Conservation (phyloP, 352 stramenopile species). For the Plasmopara halstedii region DNA sequence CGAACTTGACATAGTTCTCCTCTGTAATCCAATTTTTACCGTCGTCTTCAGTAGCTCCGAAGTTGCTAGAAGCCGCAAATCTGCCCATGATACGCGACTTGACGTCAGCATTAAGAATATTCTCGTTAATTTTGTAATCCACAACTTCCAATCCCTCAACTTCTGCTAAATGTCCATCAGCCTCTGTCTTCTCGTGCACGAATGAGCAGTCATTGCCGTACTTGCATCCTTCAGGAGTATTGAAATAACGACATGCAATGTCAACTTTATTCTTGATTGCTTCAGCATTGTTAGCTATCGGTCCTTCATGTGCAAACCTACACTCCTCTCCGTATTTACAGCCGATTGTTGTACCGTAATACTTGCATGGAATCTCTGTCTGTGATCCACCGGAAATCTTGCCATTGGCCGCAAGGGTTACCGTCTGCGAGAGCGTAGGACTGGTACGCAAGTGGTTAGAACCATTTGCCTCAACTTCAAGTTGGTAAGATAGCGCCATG, state of each 20-base stretch:
- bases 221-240: slow-evolving; percentile 61
- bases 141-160: slow-evolving; percentile 15
- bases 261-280: slow-evolving; percentile 46
- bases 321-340: slow-evolving; percentile 78
- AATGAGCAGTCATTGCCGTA: slow-evolving; percentile 69
- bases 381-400: slow-evolving; percentile 51
- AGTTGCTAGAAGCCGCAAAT: slow-evolving; percentile 72
- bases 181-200: slow-evolving; percentile 43
- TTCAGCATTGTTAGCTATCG: slow-evolving; percentile 4
- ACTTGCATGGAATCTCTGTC: slow-evolving; percentile 63
- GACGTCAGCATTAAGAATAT: slow-evolving; percentile 69
- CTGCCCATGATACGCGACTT: slow-evolving; percentile 84
- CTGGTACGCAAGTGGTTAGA: slow-evolving; percentile 59
- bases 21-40: slow-evolving; percentile 84
- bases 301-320: slow-evolving; percentile 71
- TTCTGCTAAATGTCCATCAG: slow-evolving; percentile 5
- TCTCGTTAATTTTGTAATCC: slow-evolving; percentile 34
- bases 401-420: slow-evolving; percentile 55
- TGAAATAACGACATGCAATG: slow-evolving; percentile 73
- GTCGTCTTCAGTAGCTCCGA: slow-evolving; percentile 67
- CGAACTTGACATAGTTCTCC: slow-evolving; percentile 56
- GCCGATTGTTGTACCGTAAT: slow-evolving; percentile 63
- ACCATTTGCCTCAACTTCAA: slow-evolving; percentile 73
- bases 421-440: slow-evolving; percentile 56
- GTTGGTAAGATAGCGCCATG: slow-evolving; percentile 83